phyloP scores from a whole-genome alignment of 352 stramenopile genomes.

The Phytophthora tentaculata region DNA sequence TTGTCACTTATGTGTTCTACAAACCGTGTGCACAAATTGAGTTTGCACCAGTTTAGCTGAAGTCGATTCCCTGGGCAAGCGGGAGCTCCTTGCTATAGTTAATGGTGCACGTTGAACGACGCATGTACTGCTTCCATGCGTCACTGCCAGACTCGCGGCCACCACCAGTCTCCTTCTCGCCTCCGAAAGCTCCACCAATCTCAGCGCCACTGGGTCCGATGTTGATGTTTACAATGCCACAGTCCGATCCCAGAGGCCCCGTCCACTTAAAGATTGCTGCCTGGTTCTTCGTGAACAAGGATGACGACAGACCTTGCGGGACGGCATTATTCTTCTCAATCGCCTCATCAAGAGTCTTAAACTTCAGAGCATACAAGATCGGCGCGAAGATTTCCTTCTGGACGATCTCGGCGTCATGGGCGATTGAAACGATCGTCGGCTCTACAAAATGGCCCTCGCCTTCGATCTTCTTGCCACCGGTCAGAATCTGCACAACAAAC shows the following conservation, averaged over 20 bases:
- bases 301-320: slow-evolving; percentile 91
- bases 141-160: slow-evolving; percentile 92
- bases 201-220: slow-evolving; percentile 92
- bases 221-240: slow-evolving; percentile 94
- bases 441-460: slow-evolving; percentile 91
- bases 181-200: slow-evolving; percentile 93
- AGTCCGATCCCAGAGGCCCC: slow-evolving; percentile 89
- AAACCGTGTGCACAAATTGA: slow-evolving; percentile 6
- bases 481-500: slow-evolving; percentile 69
- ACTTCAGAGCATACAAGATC: slow-evolving; percentile 92
- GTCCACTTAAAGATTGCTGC: slow-evolving; percentile 94
- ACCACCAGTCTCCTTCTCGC: slow-evolving; percentile 93
- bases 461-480: slow-evolving; percentile 85
- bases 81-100: slow-evolving; percentile 94
- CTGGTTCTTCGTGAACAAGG: slow-evolving; percentile 93
- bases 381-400: slow-evolving; percentile 93
- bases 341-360: slow-evolving; percentile 89
- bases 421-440: slow-evolving; percentile 89
- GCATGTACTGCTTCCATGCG: slow-evolving; percentile 96
- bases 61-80: slow-evolving; percentile 93
- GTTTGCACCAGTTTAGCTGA: slow-evolving; percentile 54
- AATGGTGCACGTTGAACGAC: slow-evolving; percentile 93
- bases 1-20: slow-evolving; percentile 19
- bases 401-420: slow-evolving; percentile 81
- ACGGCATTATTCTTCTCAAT: slow-evolving; percentile 94